These are phyloP conservation scores for Delonix regia DNA, from an alignment of 306 rosid species.

Conservation along the genomic window DNA sequence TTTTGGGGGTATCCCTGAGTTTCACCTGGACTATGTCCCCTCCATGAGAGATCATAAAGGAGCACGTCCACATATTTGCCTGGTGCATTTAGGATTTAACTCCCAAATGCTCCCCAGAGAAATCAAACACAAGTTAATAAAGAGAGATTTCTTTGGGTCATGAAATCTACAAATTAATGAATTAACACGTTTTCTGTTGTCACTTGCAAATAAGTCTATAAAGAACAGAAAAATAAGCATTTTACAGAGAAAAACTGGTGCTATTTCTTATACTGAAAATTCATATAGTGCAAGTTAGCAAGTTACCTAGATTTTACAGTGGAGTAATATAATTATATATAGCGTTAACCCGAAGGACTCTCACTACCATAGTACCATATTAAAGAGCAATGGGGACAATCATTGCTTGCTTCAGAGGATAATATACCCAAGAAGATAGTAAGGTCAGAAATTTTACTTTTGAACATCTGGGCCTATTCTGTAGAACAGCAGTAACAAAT, in stretches of 20 bases:
- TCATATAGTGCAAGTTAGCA: neutral
- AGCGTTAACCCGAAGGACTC: neutral
- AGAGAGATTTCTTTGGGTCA: neutral
- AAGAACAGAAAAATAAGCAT: neutral
- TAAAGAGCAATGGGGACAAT: neutral
- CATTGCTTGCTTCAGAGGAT: neutral
- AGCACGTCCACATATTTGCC: too few relatives aligned
- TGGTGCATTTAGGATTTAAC: too few relatives aligned
- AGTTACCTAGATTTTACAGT: neutral
- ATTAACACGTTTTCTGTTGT: neutral
- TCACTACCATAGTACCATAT: neutral
- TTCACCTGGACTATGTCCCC: neutral
- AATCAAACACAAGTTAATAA: neutral
- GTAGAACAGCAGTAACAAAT: slow-evolving; percentile 82
- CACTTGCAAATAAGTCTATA: neutral
- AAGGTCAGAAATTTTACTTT: slow-evolving; percentile 56
- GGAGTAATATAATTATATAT: neutral
- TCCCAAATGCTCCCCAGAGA: neutral
- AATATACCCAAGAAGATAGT: neutral
- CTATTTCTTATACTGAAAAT: neutral
- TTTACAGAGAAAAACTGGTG: slow-evolving; percentile 1
- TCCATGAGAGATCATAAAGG: too few relatives aligned
- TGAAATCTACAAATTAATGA: neutral
- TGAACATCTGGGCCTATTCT: slow-evolving; percentile 84
- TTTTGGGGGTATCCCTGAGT: neutral